These are phyloP conservation scores for Crithidia acanthocephali DNA, from an alignment of 208 protist genomes.

Conservation along the genomic window DNA sequence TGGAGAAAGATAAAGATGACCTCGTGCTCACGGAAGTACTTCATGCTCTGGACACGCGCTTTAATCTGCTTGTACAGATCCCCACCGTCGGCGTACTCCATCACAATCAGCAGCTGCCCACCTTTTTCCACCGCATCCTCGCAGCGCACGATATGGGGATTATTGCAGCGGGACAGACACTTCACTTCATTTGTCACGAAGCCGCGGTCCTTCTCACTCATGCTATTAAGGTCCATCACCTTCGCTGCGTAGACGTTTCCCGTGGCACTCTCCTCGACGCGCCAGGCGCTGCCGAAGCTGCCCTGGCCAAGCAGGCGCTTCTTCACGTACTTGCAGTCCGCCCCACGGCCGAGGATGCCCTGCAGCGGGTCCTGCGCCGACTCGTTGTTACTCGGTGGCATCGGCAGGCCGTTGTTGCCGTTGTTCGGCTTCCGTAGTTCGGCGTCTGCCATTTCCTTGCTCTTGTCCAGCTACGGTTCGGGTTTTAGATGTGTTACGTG, in stretches of 20 bases:
- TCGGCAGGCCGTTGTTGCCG: constrained; percentile 51
- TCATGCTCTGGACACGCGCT: constrained; percentile 52
- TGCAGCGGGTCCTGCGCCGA: constrained; percentile 58
- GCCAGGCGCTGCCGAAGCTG: constrained; percentile 90
- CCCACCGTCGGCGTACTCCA: constrained; percentile 89
- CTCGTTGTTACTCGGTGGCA: constrained; percentile 56
- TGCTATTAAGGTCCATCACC: constrained; percentile 90
- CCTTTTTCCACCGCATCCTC: constrained; percentile 57
- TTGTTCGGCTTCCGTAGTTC: constrained; percentile 45
- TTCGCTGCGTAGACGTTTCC: constrained; percentile 84
- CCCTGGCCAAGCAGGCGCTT: constrained; percentile 93
- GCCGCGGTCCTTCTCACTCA: constrained; percentile 88
- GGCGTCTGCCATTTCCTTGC: constrained; percentile 2
- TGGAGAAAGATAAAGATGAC: constrained; percentile 88
- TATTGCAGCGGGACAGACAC: constrained; percentile 89
- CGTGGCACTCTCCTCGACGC: constrained; percentile 80
- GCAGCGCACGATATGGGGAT: constrained; percentile 94
- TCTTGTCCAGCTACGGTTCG: too few species aligned
- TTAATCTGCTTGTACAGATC: constrained; percentile 88
- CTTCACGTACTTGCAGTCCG: constrained; percentile 80
- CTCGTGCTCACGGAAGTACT: constrained; percentile 88
- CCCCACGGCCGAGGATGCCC: constrained; percentile 65
- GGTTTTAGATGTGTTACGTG: too few species aligned
- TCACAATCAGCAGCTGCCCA: constrained; percentile 82
- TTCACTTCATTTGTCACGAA: constrained; percentile 95